phyloP scores from a whole-genome alignment of 805 yeast genomes.

The Barnettozyma vustinii region DNA sequence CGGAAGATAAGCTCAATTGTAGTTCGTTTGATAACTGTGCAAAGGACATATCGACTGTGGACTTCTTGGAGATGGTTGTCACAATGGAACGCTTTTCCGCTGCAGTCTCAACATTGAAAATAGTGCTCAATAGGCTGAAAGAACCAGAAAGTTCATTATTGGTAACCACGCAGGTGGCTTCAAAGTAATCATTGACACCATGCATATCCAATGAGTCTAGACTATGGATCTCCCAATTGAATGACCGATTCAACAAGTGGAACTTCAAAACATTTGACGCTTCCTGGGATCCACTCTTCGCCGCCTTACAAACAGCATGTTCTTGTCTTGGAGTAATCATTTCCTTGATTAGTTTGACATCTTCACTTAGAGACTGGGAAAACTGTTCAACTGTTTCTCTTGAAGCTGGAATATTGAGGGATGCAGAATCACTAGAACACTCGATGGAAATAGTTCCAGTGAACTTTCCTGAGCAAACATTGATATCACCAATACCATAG shows the following conservation, averaged over 20 bases:
- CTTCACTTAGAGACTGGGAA: neutral
- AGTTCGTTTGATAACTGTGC: neutral
- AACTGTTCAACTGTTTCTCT: neutral
- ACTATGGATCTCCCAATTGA: neutral
- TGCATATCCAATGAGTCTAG: neutral
- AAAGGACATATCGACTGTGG: neutral
- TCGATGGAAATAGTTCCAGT: neutral
- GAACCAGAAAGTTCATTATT: neutral
- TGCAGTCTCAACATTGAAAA: neutral
- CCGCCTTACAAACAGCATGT: too few relatives aligned
- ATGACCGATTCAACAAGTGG: neutral
- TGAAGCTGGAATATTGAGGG: neutral
- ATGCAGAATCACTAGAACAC: neutral
- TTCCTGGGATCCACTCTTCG: too few relatives aligned
- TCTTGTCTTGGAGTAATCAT: neutral
- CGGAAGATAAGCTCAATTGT: neutral
- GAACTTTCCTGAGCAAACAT: neutral
- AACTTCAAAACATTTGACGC: neutral
- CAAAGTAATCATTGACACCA: slow-evolving; percentile 3
- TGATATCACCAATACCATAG: neutral
- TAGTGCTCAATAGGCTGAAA: neutral
- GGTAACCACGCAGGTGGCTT: neutral
- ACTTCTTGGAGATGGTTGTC: neutral
- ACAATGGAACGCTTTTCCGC: neutral
- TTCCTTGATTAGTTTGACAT: neutral